Base-by-base conservation (phyloP, 2,329 filamentous ascomycete species). In the Fusarium liriodendri region DNA sequence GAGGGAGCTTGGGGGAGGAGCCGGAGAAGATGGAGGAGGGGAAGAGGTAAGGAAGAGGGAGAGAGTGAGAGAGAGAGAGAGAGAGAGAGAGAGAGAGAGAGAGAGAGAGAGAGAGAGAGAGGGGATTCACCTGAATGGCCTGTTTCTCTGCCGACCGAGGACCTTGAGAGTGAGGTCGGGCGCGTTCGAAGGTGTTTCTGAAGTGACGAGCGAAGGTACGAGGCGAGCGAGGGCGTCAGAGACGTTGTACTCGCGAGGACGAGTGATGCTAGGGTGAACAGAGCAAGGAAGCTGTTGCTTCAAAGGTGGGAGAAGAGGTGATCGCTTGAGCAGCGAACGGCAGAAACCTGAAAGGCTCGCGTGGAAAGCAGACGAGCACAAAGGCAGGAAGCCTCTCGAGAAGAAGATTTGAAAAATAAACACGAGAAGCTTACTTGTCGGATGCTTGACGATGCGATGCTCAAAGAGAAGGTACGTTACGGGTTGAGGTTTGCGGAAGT, bases 51-150 rank as follows among this genome's bases (percentile, higher is more conserved):
- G n/a, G n/a, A n/a, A n/a, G 20, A 18, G 54, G 22, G 22, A 22
- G 27, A 20, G 7, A 40, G 14, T 8, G 22, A 25, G 16, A 5
- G 25, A 18, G 6, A 6, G 4, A 20, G 25, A 32, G 18, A 7
- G 18, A 11, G 25, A 50, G 9, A 6, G 25, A 29, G 47, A 32
- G 25, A 29, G 25, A n/a, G 27, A 47, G 18, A 7, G 18, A 11
- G 25, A 50, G 9, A 4, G 18, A 32, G 47, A 32, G 25, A 32
- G 25, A n/a, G 27, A 50, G n/a, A 32, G 10, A 20, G 50, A 59
- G 60, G 37, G 57, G 10, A 37, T 27, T 62, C 52, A 72, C 71
- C 68, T 74, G 62, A 25, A 27, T 9, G 64, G 29, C 37, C 14
- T 20, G 37, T 45, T 42, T 42, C 38, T 61, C 38, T 45, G 32